phyloP scores from a whole-genome alignment of 805 yeast genomes.

The Myxozyma geophila region DNA sequence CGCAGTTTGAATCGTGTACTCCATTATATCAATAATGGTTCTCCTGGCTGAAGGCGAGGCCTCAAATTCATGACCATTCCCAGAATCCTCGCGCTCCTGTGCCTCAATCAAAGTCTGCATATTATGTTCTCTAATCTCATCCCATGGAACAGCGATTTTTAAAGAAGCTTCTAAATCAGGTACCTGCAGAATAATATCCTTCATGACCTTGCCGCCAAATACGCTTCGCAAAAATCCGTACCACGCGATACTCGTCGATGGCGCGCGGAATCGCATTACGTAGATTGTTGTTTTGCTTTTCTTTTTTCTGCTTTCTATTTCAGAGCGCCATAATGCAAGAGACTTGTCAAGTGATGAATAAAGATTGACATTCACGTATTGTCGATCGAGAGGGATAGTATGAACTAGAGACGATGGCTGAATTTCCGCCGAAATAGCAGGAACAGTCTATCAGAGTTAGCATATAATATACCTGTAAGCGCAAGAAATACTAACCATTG shows the following conservation, averaged over 20 bases:
- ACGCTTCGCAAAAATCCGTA: slow-evolving; percentile 58
- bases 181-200: slow-evolving; percentile 48
- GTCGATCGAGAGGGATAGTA: slow-evolving; percentile 33
- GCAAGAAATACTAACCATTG: slow-evolving; percentile 31
- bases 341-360: slow-evolving; percentile 75
- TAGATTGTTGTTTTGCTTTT: slow-evolving; percentile 47
- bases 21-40: slow-evolving; percentile 39
- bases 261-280: slow-evolving; percentile 60
- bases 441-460: slow-evolving; percentile 24
- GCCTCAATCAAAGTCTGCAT: slow-evolving; percentile 1
- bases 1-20: slow-evolving; percentile 50
- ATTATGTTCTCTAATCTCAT: slow-evolving; percentile 19
- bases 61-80: neutral
- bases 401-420: slow-evolving; percentile 30
- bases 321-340: slow-evolving; percentile 53
- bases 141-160: slow-evolving; percentile 54
- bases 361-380: slow-evolving; percentile 52
- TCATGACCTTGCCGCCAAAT: slow-evolving; percentile 47
- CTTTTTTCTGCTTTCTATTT: neutral
- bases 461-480: neutral
- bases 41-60: neutral
- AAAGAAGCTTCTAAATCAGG: slow-evolving; percentile 55
- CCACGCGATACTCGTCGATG: slow-evolving; percentile 65
- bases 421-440: slow-evolving; percentile 36
- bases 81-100: slow-evolving; percentile 4